phyloP scores from a whole-genome alignment of 768 basidiomycete species.

The Amanita rubescens region DNA sequence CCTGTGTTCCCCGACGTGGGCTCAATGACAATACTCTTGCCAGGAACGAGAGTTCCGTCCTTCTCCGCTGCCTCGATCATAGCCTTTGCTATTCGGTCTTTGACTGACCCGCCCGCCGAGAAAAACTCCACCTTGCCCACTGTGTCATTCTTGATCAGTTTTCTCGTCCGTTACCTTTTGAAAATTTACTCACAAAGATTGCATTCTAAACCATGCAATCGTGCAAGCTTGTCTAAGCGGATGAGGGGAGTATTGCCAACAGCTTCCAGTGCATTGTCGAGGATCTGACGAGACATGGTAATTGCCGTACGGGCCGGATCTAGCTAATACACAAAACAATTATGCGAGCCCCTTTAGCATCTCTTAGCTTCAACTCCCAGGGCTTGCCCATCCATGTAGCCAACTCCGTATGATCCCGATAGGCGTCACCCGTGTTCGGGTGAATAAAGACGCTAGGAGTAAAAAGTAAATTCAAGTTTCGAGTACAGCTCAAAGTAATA shows the following conservation, averaged over 20 bases:
- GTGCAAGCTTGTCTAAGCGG: constrained; percentile 72
- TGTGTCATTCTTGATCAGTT: constrained; percentile 22
- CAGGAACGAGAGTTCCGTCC: constrained; percentile 78
- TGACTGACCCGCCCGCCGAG: constrained; percentile 89
- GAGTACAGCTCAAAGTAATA: constrained; percentile 5
- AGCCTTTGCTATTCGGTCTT: constrained; percentile 92
- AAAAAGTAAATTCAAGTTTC: not conserved
- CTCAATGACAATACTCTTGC: constrained; percentile 89
- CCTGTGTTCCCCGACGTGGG: constrained; percentile 96
- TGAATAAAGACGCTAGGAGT: constrained; percentile 58
- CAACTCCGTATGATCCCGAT: constrained; percentile 56
- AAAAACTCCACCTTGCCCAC: constrained; percentile 89
- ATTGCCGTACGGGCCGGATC: not conserved
- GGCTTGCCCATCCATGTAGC: constrained; percentile 60
- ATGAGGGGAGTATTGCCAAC: constrained; percentile 91
- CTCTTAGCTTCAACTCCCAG: constrained; percentile 44
- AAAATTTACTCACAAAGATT: constrained; percentile 64
- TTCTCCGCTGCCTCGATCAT: constrained; percentile 96
- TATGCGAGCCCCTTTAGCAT: not conserved
- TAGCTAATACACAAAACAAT: too few relatives aligned
- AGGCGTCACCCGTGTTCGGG: constrained; percentile 54
- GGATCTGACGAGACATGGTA: constrained; percentile 39
- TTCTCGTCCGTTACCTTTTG: not conserved
- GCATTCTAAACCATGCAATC: constrained; percentile 71
- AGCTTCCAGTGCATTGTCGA: constrained; percentile 76